Percentiles rank a stretch among this genome's conserved stretches.
phyloP scores from a whole-genome alignment of 176 grass and related monocot genomes.

The Musa acuminata region DNA sequence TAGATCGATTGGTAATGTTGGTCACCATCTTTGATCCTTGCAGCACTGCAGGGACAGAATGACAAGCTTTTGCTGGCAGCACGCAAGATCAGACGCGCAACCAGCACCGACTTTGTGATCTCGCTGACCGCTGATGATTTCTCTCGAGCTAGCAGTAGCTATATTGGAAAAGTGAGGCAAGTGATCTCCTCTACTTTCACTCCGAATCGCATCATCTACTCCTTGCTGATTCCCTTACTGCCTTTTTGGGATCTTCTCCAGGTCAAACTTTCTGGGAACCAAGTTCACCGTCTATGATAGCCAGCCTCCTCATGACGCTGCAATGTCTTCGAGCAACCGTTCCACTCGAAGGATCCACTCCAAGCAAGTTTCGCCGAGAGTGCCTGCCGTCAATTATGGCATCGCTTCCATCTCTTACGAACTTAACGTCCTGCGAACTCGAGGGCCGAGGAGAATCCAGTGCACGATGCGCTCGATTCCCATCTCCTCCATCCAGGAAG shows the following conservation, averaged over 20 bases:
- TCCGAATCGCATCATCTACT: background rate
- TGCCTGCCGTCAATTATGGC: conserved; percentile 84
- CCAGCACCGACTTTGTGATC: conserved; percentile 75
- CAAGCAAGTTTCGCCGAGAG: conserved; percentile 85
- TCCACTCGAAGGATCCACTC: conserved; percentile 63
- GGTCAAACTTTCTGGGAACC: conserved; percentile 94
- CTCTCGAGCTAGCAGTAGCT: conserved; percentile 81
- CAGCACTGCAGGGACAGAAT: conserved; percentile 78
- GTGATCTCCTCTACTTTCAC: conserved; percentile 8
- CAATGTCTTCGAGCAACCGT: conserved; percentile 39
- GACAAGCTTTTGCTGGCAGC: conserved; percentile 93
- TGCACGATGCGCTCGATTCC: conserved; percentile 88
- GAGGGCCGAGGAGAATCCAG: conserved; percentile 92
- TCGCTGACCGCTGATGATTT: conserved; percentile 71
- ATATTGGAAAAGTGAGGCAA: conserved; percentile 94
- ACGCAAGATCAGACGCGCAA: conserved; percentile 67
- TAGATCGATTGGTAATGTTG: no score
- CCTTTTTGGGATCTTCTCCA: conserved; percentile 28
- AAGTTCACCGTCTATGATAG: conserved; percentile 93
- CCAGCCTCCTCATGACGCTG: conserved; percentile 59
- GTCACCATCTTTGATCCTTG: conserved; percentile 17
- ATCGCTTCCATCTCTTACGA: conserved; percentile 73
- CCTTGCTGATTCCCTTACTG: background rate
- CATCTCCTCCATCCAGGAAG: conserved; percentile 47
- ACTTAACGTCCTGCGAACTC: conserved; percentile 81